Evolutionary conservation across 2,329 filamentous ascomycete species (phyloP).

Genomic region (Verticillium alfalfae): DNA sequence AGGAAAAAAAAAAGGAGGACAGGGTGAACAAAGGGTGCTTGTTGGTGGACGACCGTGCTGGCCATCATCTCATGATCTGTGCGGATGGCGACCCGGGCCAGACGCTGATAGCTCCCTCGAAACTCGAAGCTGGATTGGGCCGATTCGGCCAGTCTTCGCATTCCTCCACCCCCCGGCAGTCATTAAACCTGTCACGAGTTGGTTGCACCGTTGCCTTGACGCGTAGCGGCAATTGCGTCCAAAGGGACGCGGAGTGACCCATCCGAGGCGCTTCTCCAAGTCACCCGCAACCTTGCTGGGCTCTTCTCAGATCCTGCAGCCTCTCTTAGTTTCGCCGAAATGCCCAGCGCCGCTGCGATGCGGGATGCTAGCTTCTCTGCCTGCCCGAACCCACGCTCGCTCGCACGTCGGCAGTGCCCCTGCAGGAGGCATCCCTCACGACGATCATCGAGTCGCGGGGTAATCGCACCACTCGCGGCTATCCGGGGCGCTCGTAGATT

Average conservation of each 20-base stretch:
- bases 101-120: background rate
- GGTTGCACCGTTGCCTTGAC: background rate
- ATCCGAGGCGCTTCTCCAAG: background rate
- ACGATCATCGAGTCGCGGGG: background rate
- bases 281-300: background rate
- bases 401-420: background rate
- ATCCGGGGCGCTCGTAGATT: background rate
- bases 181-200: background rate
- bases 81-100: background rate
- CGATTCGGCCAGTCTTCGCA: conserved; percentile 2
- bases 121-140: background rate
- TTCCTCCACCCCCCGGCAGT: background rate
- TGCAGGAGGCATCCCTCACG: background rate
- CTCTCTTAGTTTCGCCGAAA: background rate
- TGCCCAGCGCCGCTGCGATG: background rate
- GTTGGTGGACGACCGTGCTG: background rate
- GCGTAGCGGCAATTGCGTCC: background rate
- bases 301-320: background rate
- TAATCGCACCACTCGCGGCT: background rate
- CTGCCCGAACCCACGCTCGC: background rate
- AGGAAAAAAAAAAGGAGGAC: background rate
- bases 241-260: background rate
- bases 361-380: background rate
- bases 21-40: background rate
- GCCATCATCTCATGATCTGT: background rate